These are phyloP conservation scores for Amylocarpus encephaloides DNA, from an alignment of 2,329 filamentous ascomycete genomes.

Conservation along the genomic window DNA sequence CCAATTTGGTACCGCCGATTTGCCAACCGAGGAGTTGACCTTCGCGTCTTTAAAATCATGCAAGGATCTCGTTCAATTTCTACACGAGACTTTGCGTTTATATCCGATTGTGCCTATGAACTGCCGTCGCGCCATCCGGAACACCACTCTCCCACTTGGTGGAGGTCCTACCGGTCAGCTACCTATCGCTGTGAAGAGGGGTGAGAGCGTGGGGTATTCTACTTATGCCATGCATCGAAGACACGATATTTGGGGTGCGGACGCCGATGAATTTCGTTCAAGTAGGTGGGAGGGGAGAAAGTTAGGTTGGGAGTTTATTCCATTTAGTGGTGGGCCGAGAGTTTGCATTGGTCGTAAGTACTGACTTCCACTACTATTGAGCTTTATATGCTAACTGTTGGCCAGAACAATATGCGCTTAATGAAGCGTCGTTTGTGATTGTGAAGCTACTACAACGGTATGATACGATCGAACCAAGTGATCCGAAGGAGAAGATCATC, in stretches of 20 bases:
- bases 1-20: constrained; percentile 27
- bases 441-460: constrained; percentile 30
- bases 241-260: constrained; percentile 62
- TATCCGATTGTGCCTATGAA: constrained; percentile 31
- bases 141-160: constrained; percentile 30
- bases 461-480: constrained; percentile 21
- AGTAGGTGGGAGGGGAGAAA: constrained; percentile 66
- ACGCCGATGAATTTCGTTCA: constrained; percentile 64
- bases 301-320: constrained; percentile 65
- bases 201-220: constrained; percentile 24
- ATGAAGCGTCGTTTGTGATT: constrained; percentile 29
- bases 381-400: background rate
- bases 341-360: constrained; percentile 57
- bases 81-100: constrained; percentile 28
- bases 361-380: constrained; percentile 7
- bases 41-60: constrained; percentile 23
- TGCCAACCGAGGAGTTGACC: constrained; percentile 15
- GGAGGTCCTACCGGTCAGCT: constrained; percentile 28
- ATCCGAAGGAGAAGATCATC: constrained; percentile 10
- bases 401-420: constrained; percentile 30
- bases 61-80: constrained; percentile 18
- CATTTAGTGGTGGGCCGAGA: constrained; percentile 64
- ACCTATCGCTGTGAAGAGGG: constrained; percentile 28
- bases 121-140: constrained; percentile 19
- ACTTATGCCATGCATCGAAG: constrained; percentile 30